Conservation (phyloP, 352 stramenopile genomes). For the Pythium graminicola region DNA sequence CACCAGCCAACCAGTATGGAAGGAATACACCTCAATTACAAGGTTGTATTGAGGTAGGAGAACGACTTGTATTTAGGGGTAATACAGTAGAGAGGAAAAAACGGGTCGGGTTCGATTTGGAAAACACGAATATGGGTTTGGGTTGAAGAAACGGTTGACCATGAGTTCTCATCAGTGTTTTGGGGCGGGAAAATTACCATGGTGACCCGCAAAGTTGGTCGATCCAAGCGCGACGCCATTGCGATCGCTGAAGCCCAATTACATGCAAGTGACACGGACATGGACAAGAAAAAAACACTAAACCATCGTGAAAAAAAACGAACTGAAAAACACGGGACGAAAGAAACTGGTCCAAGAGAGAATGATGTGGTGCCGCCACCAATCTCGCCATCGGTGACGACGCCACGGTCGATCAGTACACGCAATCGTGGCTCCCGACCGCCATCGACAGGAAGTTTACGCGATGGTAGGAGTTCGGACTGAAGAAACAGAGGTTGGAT, state of each 20-base stretch:
- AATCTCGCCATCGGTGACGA: neutral
- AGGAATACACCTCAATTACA: constrained; percentile 5
- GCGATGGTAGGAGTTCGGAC: too few species aligned
- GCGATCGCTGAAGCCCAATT: constrained; percentile 11
- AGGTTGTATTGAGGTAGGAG: constrained; percentile 20
- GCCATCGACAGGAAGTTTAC: neutral
- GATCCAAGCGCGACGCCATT: constrained; percentile 16
- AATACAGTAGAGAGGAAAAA: neutral
- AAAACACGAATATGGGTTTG: too few species aligned
- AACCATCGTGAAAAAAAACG: neutral
- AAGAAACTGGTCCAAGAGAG: neutral
- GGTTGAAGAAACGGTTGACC: too few species aligned
- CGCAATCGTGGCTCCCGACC: constrained; percentile 9
- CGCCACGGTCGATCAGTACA: constrained; percentile 10
- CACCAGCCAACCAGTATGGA: constrained; percentile 7
- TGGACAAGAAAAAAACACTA: too few species aligned
- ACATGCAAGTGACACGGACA: neutral
- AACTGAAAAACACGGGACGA: neutral
- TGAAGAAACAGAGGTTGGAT: too few species aligned
- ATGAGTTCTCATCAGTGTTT: too few species aligned
- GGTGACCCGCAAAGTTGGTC: constrained; percentile 16
- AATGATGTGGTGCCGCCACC: neutral
- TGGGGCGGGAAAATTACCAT: too few species aligned
- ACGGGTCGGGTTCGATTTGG: neutral
- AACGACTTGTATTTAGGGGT: neutral